Percentiles rank a stretch among this genome's conserved stretches.
Conservation (phyloP, 768 basidiomycete genomes). For the Phaffia tasmanica region DNA sequence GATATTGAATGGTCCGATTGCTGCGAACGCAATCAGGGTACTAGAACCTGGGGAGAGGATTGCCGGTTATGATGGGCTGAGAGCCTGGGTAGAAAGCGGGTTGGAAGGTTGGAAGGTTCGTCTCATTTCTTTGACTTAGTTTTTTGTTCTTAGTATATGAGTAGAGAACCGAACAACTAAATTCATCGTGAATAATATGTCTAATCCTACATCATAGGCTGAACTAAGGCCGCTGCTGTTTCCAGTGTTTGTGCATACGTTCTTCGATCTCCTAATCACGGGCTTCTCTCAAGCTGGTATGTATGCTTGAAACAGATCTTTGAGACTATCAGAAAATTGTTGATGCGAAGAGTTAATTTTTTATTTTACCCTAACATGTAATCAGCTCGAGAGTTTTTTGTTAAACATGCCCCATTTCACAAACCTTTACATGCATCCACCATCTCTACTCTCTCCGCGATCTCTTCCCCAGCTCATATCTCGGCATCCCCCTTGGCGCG, state of each 20-base stretch:
- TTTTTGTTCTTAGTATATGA: not conserved
- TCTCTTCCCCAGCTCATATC: conserved; percentile 73
- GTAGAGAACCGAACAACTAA: conserved; percentile 12
- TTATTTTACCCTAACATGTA: not conserved
- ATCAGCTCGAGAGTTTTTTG: conserved; percentile 65
- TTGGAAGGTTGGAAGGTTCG: conserved; percentile 39
- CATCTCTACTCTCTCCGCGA: conserved; percentile 64
- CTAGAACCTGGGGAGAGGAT: conserved; percentile 36
- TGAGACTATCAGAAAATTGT: not conserved
- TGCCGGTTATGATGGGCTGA: conserved; percentile 35
- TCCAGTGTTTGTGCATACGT: conserved; percentile 95
- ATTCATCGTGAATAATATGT: not conserved
- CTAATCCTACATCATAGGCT: conserved; percentile 46
- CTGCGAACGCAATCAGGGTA: conserved; percentile 28
- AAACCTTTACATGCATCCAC: conserved; percentile 54
- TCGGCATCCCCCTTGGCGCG: conserved; percentile 70
- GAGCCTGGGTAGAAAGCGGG: conserved; percentile 38
- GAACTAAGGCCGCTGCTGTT: conserved; percentile 88
- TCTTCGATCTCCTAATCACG: conserved; percentile 80
- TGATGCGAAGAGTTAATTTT: conserved; percentile 24
- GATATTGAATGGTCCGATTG: not conserved
- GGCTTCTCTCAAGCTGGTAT: conserved; percentile 82
- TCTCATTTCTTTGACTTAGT: not conserved
- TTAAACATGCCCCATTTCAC: conserved; percentile 58
- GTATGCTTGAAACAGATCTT: conserved; percentile 31